Evolutionary conservation across 2,329 filamentous ascomycete genomes (phyloP), one percentile per base, ranked within the genome.

Genomic region (Leptographium flavum): DNA sequence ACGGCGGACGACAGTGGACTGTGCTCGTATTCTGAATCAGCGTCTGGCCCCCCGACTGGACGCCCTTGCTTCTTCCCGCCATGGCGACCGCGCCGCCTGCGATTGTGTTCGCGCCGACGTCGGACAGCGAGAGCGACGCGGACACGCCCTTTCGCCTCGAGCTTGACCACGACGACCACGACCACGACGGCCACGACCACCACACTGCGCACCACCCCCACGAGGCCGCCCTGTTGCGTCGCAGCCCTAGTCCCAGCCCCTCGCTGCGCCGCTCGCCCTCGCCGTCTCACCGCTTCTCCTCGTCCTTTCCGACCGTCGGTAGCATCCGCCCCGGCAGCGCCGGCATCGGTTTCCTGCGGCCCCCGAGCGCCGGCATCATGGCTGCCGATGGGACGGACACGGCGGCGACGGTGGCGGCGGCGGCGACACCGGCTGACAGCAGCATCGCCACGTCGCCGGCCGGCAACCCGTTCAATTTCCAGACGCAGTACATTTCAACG

Each of bases 381-480:
- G 21, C 22, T 19, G 21, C 2, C 3, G n/a, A 5, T 7, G 22
- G 31, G 13, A n/a, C 17, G 19, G 33, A 11, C 5, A 15, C 19
- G 9, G 7, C 23, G 8, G 25, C n/a, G 9, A n/a, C 17, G 17
- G 4, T 25, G 9, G 22, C 35, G 28, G 5, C 8, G 9, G 8
- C 19, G 8, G n/a, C 28, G 17, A 36, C 22, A 14, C 5, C 37
- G 14, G 21, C 17, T 5, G 14, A 28, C 21, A 28, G 5, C 11
- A 30, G 27, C 37, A 45, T 45, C 13, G 31, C 38, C 14, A 23
- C 31, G 15, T 17, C 21, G 22, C 21, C 32, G 5, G 17, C 32
- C 10, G 27, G 15, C 19, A 42, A 33, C 17, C 39, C 90, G 1
- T 96, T 98, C 76, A 96, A 96, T 65, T 96, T 96, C 63, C 79